Evolutionary conservation across 192 early-diverging fungal species (phyloP).

Genomic region (Oehlia diaphana): DNA sequence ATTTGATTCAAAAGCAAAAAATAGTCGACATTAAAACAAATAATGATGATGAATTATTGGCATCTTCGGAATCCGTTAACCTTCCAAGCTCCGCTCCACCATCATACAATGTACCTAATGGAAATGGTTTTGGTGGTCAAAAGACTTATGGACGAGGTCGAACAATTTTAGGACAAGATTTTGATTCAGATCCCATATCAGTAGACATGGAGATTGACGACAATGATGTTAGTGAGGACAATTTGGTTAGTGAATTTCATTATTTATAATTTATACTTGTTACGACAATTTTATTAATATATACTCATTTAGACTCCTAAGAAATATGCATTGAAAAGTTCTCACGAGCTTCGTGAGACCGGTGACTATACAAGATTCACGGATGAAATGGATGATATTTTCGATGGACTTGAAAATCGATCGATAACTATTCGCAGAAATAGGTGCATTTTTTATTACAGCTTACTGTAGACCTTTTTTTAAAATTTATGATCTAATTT

Average conservation of each 20-base stretch:
- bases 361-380: constrained; percentile 56
- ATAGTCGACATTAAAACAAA: background rate
- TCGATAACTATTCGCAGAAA: constrained; percentile 42
- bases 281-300: background rate
- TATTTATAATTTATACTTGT: background rate
- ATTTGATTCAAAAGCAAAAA: background rate
- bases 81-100: background rate
- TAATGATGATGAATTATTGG: background rate
- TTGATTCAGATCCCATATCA: background rate
- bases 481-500: too few species aligned
- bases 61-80: background rate
- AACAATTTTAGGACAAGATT: constrained; percentile 9
- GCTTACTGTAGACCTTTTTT: background rate
- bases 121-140: background rate
- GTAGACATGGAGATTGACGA: background rate
- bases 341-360: constrained; percentile 58
- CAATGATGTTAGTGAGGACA: background rate
- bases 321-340: constrained; percentile 36
- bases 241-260: background rate
- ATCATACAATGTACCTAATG: background rate
- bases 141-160: constrained; percentile 24
- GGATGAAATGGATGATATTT: constrained; percentile 62
- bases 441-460: constrained; percentile 38
- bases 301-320: background rate
- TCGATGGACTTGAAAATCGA: constrained; percentile 53